Conservation (phyloP, 192 early-diverging fungal species). For the Lobosporangium transversale region DNA sequence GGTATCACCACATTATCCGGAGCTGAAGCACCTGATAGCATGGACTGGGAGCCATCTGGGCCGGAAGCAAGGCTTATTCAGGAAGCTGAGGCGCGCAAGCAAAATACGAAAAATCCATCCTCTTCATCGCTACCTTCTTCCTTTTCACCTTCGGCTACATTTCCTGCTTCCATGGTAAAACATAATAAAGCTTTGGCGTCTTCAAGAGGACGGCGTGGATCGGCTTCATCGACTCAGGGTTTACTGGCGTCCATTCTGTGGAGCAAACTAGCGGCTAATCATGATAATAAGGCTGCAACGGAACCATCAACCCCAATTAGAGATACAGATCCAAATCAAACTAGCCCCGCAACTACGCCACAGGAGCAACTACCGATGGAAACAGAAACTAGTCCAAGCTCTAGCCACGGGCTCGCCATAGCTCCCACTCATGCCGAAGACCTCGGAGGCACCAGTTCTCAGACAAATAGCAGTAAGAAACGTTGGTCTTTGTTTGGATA, state of each 20-base stretch:
- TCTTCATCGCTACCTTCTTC: constrained; percentile 23
- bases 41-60: constrained; percentile 46
- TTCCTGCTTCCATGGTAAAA: constrained; percentile 23
- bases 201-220: constrained; percentile 12
- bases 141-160: constrained; percentile 18
- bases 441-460: not conserved
- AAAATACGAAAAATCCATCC: not conserved
- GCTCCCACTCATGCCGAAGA: not conserved
- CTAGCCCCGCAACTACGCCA: not conserved
- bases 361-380: not conserved
- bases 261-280: constrained; percentile 16
- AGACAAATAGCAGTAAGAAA: constrained; percentile 4
- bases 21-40: not conserved
- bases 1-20: not conserved
- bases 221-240: constrained; percentile 18
- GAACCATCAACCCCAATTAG: not conserved
- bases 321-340: not conserved
- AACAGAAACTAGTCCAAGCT: not conserved
- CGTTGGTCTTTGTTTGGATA: constrained; percentile 47
- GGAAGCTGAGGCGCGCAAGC: not conserved
- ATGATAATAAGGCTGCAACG: constrained; percentile 3
- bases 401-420: not conserved
- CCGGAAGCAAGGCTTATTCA: constrained; percentile 20
- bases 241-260: constrained; percentile 16
- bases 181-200: constrained; percentile 12